These are phyloP conservation scores for Dactylellina drechsleri DNA, from an alignment of 2,329 filamentous ascomycete species.

Conservation along the genomic window DNA sequence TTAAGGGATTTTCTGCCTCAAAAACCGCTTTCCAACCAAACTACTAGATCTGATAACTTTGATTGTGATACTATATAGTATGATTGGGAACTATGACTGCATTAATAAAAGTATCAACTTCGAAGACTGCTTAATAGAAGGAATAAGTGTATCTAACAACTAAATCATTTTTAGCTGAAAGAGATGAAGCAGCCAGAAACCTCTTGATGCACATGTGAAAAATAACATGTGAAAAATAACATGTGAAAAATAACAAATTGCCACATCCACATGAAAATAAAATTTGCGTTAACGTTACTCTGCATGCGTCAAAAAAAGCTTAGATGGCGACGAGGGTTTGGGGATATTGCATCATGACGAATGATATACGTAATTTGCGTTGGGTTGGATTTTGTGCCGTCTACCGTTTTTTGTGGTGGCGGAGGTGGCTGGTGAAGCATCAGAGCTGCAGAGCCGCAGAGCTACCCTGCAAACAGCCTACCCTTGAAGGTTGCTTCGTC, in stretches of 20 bases:
- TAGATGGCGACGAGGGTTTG: background rate
- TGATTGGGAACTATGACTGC: too few species aligned
- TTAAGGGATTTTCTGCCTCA: conserved; percentile 30
- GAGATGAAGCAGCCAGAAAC: too few species aligned
- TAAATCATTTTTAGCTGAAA: too few species aligned
- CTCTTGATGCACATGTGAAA: too few species aligned
- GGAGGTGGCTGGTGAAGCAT: conserved; percentile 1
- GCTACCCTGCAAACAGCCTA: too few species aligned
- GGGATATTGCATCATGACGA: background rate
- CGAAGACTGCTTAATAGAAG: too few species aligned
- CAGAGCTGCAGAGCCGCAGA: background rate
- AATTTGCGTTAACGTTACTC: background rate
- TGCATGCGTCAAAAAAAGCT: background rate
- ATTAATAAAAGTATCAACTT: too few species aligned
- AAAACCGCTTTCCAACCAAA: conserved; percentile 19
- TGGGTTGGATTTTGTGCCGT: conserved; percentile 21
- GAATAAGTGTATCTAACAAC: too few species aligned
- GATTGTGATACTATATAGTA: background rate
- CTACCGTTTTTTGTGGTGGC: background rate
- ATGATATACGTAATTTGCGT: conserved; percentile 25
- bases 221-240: too few species aligned
- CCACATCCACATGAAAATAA: conserved; percentile 14
- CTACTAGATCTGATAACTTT: background rate
- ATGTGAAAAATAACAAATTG: background rate
- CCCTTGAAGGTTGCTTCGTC: conserved; percentile 2